Conservation (phyloP, 768 basidiomycete species). For the Podaxis pistillaris region DNA sequence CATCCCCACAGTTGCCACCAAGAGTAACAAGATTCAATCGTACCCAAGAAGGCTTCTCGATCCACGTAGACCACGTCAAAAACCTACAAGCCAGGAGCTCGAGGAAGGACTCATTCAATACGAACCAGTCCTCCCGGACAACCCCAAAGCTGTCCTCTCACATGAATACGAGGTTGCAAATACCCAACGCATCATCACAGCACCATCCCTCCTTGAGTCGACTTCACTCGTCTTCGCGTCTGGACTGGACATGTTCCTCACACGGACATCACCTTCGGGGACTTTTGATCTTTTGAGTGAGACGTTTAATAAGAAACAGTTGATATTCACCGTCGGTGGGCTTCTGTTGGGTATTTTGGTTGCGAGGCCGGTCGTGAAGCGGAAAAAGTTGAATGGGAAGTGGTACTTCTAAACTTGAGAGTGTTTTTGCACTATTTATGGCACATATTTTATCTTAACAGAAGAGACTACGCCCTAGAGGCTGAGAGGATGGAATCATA, state of each 20-base stretch:
- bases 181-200: constrained; percentile 66
- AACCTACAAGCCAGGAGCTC: constrained; percentile 71
- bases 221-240: constrained; percentile 86
- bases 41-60: constrained; percentile 75
- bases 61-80: constrained; percentile 76
- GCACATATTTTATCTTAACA: background rate
- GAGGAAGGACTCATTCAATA: constrained; percentile 89
- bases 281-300: constrained; percentile 93
- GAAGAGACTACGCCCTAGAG: background rate
- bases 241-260: constrained; percentile 89
- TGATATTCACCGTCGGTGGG: constrained; percentile 77
- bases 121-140: constrained; percentile 74
- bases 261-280: constrained; percentile 79
- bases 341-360: constrained; percentile 75
- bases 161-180: constrained; percentile 60
- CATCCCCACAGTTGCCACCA: constrained; percentile 63
- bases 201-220: constrained; percentile 87
- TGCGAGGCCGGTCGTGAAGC: constrained; percentile 75
- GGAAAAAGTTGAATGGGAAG: constrained; percentile 62
- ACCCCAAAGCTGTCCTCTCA: constrained; percentile 54
- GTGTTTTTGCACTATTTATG: background rate
- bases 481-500: background rate
- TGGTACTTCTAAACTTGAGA: constrained; percentile 57
- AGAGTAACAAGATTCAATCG: constrained; percentile 68
- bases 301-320: constrained; percentile 90